A percentile compares a stretch with the other conserved stretches of the same genome.
These are phyloP conservation scores for Lippia alba DNA, from an alignment of 305 asterid species.

Conservation along the genomic window DNA sequence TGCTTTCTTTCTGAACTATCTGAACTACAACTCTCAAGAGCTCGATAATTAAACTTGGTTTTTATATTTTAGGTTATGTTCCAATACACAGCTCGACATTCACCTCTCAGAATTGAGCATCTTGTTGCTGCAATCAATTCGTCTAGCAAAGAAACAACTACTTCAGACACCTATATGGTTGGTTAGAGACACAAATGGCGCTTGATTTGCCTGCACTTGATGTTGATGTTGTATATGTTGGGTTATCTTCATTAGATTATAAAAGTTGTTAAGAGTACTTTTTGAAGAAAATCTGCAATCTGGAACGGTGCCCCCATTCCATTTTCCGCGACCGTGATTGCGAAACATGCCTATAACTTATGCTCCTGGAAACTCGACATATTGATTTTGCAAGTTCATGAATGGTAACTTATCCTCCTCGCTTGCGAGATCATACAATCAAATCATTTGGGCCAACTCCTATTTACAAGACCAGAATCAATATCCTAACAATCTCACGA, in stretches of 20 bases:
- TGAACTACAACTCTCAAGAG: neutral
- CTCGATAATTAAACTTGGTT: constrained; percentile 4
- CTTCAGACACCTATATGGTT: constrained; percentile 64
- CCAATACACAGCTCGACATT: constrained; percentile 79
- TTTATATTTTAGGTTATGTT: constrained; percentile 67
- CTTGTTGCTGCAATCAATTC: constrained; percentile 61
- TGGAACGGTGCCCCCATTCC: too few relatives aligned
- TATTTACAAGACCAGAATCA: too few relatives aligned
- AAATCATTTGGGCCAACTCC: too few relatives aligned
- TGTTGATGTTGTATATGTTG: neutral
- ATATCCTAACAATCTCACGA: too few relatives aligned
- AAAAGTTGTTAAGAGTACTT: too few relatives aligned
- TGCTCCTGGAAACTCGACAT: too few relatives aligned
- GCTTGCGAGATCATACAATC: too few relatives aligned
- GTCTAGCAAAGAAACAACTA: constrained; percentile 40
- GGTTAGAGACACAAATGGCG: constrained; percentile 43
- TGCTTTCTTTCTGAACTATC: neutral
- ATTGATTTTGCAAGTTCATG: too few relatives aligned
- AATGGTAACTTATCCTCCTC: too few relatives aligned
- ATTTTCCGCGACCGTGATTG: too few relatives aligned
- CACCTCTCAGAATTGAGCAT: constrained; percentile 79
- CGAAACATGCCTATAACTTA: too few relatives aligned
- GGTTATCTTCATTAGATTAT: neutral
- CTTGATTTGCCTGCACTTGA: neutral
- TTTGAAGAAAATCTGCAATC: neutral